Percentiles rank a stretch among this genome's conserved stretches.
phyloP scores from a whole-genome alignment of 129 eudicot genomes.

The Lactuca sativa region DNA sequence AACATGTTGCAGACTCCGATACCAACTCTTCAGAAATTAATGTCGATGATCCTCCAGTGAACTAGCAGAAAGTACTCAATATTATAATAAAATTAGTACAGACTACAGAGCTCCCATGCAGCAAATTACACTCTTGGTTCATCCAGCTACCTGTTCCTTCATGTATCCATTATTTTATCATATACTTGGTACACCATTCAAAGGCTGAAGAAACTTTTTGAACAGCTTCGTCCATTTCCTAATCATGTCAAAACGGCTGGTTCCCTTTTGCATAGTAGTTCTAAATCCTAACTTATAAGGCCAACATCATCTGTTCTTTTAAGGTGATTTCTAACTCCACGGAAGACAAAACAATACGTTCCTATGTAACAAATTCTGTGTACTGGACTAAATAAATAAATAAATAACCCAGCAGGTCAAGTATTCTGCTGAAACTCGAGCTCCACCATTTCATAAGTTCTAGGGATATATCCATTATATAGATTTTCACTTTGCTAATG shows the following conservation, averaged over 20 bases:
- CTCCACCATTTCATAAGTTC: no score
- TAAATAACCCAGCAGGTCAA: no score
- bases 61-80: background rate
- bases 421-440: no score
- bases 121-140: constrained; percentile 1
- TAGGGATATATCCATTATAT: background rate
- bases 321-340: background rate
- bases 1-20: constrained; percentile 16
- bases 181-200: background rate
- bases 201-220: constrained; percentile 3
- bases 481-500: background rate
- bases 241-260: background rate
- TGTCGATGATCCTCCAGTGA: constrained; percentile 19
- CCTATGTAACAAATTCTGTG: background rate
- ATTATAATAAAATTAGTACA: background rate
- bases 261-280: background rate
- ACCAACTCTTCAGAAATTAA: background rate
- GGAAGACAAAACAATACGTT: no score
- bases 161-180: background rate
- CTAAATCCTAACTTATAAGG: constrained; percentile 5
- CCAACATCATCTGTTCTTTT: background rate
- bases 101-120: background rate
- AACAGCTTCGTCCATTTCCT: background rate
- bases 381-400: no score
- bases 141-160: background rate